These are phyloP conservation scores for Fomitopsis serialis DNA, from an alignment of 768 basidiomycete species.

Conservation along the genomic window DNA sequence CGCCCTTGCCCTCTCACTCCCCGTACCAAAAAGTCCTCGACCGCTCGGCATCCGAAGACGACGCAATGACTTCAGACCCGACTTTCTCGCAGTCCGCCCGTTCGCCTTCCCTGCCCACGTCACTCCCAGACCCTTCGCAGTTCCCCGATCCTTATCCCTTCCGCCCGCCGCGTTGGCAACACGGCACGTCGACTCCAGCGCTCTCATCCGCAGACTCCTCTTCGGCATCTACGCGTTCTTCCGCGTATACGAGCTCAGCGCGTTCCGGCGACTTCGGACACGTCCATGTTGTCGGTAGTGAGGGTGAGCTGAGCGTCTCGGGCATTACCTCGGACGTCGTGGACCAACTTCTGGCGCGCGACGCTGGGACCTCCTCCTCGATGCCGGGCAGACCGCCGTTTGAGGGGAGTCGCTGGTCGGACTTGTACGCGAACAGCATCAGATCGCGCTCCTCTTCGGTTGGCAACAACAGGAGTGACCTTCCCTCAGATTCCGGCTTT, in stretches of 20 bases:
- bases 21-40: slow-evolving; percentile 30
- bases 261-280: slow-evolving; percentile 62
- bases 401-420: slow-evolving; percentile 73
- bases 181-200: slow-evolving; percentile 43
- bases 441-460: slow-evolving; percentile 71
- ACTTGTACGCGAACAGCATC: slow-evolving; percentile 53
- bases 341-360: slow-evolving; percentile 53
- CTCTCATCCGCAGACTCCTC: slow-evolving; percentile 71
- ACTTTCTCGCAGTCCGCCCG: slow-evolving; percentile 27
- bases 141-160: slow-evolving; percentile 73
- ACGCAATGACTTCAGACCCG: slow-evolving; percentile 31
- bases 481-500: slow-evolving; percentile 32
- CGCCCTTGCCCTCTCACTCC: slow-evolving; percentile 16
- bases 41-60: slow-evolving; percentile 38
- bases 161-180: slow-evolving; percentile 42
- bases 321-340: slow-evolving; percentile 66
- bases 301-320: slow-evolving; percentile 49
- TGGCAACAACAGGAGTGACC: slow-evolving; percentile 39
- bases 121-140: slow-evolving; percentile 58
- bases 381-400: slow-evolving; percentile 44
- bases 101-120: slow-evolving; percentile 39
- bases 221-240: slow-evolving; percentile 67
- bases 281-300: slow-evolving; percentile 58
- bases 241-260: slow-evolving; percentile 71
- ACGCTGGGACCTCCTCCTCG: slow-evolving; percentile 39